Base-by-base conservation (phyloP, 352 stramenopile species). In the Phytophthora capsici region DNA sequence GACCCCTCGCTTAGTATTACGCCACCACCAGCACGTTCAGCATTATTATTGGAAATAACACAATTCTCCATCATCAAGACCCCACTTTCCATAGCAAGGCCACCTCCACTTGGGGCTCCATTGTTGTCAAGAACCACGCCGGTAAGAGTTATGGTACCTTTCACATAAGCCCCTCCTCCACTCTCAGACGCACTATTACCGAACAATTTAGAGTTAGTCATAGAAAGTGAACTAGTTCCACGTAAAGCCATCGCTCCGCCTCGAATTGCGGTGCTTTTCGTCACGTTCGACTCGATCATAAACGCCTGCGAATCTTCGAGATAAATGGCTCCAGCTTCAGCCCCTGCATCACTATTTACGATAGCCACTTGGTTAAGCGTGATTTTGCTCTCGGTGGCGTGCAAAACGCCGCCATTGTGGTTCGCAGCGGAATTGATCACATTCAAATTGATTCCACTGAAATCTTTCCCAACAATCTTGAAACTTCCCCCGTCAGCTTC, bases 291-390 rank as follows among this genome's bases (percentile, higher is more conserved):
- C 0, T 71, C 52, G 2, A 52, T 37, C 26, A 80, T 57, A 1
- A 36, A 44, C 2, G 71, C 30, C 1, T 23, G 68, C 12, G 76
- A 68, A 22, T 66, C 41, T 3, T 57, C 40, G 20, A 60, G 52
- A 38, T 78, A 76, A 1, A 83, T 20, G 4, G 51, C 74, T 6
- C 78, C 78, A 26, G 73, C 78, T 61, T 69, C 65, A 19, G 16
- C 40, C 9, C 34, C 38, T 12, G 74, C 71, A 5, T 36, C 57
- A 8, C 52, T 63, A 0, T 64, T 59, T 1, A 7, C 36, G 2
- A 79, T 28, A 9, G 43, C 36, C 14, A 67, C 57, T 34, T 72
- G 58, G 0, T 45, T 38, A 10, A 81, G 36, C 20, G 40, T 36
- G 9, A 80, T 17, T 8, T 19, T 52, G 3, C 68, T 64, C 12